A percentile compares a stretch with the other conserved stretches of the same genome.
Evolutionary conservation across 495 filamentous ascomycete species (phyloP).

Genomic region (Aspergillus leporis): DNA sequence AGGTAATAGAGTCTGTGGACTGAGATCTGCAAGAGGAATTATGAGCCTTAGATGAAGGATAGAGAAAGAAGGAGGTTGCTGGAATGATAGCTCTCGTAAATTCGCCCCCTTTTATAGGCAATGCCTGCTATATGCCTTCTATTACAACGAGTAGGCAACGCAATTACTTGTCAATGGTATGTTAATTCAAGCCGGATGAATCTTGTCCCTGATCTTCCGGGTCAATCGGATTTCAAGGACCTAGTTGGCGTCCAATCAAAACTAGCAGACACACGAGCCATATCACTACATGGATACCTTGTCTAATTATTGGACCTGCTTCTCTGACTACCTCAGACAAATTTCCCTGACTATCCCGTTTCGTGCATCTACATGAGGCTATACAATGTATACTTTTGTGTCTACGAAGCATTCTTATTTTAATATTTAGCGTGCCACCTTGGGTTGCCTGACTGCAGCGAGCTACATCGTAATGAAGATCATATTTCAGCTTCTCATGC

Average conservation of each 20-base stretch:
- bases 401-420: background rate
- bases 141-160: background rate
- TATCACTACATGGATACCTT: background rate
- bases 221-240: background rate
- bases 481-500: background rate
- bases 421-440: background rate
- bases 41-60: background rate
- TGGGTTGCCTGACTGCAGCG: background rate
- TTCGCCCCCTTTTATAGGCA: background rate
- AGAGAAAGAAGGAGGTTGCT: background rate
- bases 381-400: background rate
- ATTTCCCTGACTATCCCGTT: background rate
- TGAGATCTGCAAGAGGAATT: background rate
- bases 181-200: background rate
- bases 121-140: background rate
- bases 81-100: background rate
- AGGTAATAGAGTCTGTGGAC: background rate
- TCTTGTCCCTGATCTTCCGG: background rate
- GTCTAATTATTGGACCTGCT: background rate
- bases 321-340: background rate
- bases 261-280: no score
- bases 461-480: background rate
- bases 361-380: background rate
- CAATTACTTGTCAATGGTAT: background rate
- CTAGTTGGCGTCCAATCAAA: background rate